Evolutionary conservation across 768 basidiomycete species (phyloP).

Genomic region (Collybiopsis confluens): DNA sequence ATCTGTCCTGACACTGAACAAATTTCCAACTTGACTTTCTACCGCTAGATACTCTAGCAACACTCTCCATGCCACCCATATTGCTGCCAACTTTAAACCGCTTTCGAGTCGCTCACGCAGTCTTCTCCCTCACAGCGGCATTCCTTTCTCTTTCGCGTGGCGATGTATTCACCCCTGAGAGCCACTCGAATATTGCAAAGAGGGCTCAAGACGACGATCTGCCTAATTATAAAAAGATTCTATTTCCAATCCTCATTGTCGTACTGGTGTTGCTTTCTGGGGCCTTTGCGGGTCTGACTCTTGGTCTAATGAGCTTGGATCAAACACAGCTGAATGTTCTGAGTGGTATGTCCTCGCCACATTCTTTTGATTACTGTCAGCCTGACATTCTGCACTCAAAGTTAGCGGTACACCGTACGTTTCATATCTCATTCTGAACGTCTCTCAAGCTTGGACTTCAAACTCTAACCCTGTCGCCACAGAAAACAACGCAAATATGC

Average conservation of each 20-base stretch:
- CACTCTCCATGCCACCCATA: background rate
- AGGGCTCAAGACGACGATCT: background rate
- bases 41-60: too few relatives aligned
- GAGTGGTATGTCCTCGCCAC: constrained; percentile 23
- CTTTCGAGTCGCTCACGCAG: background rate
- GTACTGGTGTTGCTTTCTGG: constrained; percentile 76
- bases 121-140: background rate
- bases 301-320: constrained; percentile 88
- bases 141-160: background rate
- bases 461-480: constrained; percentile 4
- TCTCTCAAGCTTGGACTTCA: too few relatives aligned
- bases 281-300: constrained; percentile 85
- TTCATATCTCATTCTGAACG: background rate
- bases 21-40: too few relatives aligned
- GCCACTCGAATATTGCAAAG: background rate
- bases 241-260: constrained; percentile 56
- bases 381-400: background rate
- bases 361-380: background rate
- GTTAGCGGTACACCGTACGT: background rate
- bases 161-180: too few relatives aligned
- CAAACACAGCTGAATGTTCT: constrained; percentile 89
- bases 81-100: background rate
- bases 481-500: constrained; percentile 81
- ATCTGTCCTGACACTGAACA: too few relatives aligned
- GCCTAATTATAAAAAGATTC: background rate